These are phyloP conservation scores for Aspergillus pseudonomiae DNA, from an alignment of 2,329 filamentous ascomycete species.

Conservation along the genomic window DNA sequence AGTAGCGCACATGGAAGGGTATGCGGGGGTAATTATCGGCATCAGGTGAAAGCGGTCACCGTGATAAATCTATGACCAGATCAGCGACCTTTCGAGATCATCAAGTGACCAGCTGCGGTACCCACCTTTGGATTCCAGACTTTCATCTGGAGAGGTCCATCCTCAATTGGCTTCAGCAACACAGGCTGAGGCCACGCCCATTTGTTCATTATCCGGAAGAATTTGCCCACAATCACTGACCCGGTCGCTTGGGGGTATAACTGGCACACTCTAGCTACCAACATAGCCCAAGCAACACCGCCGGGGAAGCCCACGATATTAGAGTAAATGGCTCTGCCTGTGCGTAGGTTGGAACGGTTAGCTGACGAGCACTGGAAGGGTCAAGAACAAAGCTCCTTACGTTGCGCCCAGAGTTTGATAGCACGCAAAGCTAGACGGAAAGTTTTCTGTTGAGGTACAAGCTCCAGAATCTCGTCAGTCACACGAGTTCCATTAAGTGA, in stretches of 20 bases:
- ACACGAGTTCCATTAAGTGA: constrained; percentile 94
- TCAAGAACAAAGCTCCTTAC: constrained; percentile 36
- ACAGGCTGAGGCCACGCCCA: constrained; percentile 98
- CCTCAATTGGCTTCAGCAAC: constrained; percentile 83
- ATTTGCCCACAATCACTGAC: constrained; percentile 86
- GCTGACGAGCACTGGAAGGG: neutral
- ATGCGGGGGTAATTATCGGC: constrained; percentile 97
- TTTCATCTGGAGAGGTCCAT: constrained; percentile 75
- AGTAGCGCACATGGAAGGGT: constrained; percentile 96
- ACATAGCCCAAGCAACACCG: constrained; percentile 97
- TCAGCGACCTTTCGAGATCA: neutral
- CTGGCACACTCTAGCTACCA: constrained; percentile 93
- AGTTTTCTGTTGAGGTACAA: constrained; percentile 86
- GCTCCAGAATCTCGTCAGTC: constrained; percentile 84
- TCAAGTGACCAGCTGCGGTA: neutral
- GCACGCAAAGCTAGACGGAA: constrained; percentile 88
- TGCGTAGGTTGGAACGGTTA: neutral
- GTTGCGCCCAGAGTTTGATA: constrained; percentile 95
- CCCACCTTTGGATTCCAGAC: constrained; percentile 91
- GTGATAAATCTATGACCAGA: constrained; percentile 65
- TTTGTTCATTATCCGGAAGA: constrained; percentile 86
- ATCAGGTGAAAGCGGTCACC: constrained; percentile 86
- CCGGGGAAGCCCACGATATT: constrained; percentile 97
- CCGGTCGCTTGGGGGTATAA: constrained; percentile 91
- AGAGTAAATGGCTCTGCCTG: constrained; percentile 82